Percentiles rank a stretch among this genome's conserved stretches.
Evolutionary conservation across 148 eudicot species (phyloP).

Genomic region (Camellia sinensis): DNA sequence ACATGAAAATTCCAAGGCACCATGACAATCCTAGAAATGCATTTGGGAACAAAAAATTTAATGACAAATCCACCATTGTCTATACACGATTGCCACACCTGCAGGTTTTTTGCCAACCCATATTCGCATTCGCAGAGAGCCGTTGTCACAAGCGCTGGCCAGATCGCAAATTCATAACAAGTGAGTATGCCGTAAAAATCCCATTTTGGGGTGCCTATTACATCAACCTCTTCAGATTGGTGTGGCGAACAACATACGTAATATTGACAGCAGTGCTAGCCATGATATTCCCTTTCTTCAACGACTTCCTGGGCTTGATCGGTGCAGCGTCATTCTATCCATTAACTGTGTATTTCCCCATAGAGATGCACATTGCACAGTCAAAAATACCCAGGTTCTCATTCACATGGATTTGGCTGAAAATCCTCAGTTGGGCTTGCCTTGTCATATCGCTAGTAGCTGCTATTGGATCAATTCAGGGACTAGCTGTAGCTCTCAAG

Average conservation of each 20-base stretch:
- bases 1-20: too few species aligned
- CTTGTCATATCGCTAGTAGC: slow-evolving; percentile 33
- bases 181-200: slow-evolving; percentile 41
- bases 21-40: too few species aligned
- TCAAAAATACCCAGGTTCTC: not conserved
- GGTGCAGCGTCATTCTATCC: slow-evolving; percentile 63
- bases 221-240: slow-evolving; percentile 68
- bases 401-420: slow-evolving; percentile 12
- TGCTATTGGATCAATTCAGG: slow-evolving; percentile 14
- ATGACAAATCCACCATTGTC: too few species aligned
- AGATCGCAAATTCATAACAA: slow-evolving; percentile 55
- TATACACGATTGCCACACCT: not conserved
- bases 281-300: slow-evolving; percentile 92
- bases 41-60: too few species aligned
- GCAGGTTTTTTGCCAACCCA: slow-evolving; percentile 77
- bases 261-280: slow-evolving; percentile 59
- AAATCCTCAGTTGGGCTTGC: slow-evolving; percentile 7
- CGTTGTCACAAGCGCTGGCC: slow-evolving; percentile 49
- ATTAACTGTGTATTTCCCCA: slow-evolving; percentile 9
- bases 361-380: slow-evolving; percentile 16
- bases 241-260: slow-evolving; percentile 79
- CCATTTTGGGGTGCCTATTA: slow-evolving; percentile 44
- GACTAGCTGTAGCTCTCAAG: slow-evolving; percentile 1
- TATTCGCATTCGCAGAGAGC: slow-evolving; percentile 61
- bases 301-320: slow-evolving; percentile 68